A percentile compares a stretch with the other conserved stretches of the same genome.
phyloP scores from a whole-genome alignment of 208 protist genomes.

The Ichthyophonus hoferi region DNA sequence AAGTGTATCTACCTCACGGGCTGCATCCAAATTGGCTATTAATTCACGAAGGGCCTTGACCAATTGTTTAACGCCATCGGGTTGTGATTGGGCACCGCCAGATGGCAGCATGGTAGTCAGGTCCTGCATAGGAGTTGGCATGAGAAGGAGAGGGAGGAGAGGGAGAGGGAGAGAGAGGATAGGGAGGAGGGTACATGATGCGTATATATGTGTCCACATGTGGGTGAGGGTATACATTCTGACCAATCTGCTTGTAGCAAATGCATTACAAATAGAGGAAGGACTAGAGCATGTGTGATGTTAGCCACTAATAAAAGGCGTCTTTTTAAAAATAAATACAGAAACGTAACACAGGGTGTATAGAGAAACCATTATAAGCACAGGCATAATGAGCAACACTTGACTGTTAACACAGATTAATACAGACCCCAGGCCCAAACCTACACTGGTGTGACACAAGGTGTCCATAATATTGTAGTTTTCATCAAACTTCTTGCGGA shows the following conservation, averaged over 20 bases:
- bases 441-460: neutral
- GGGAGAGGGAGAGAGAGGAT: neutral
- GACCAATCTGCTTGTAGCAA: too few species aligned
- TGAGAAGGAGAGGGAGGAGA: neutral
- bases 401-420: too few species aligned
- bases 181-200: neutral
- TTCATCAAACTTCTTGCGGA: neutral
- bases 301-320: too few species aligned
- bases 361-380: too few species aligned
- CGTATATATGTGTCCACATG: too few species aligned
- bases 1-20: neutral
- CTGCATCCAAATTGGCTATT: neutral
- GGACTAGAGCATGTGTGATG: too few species aligned
- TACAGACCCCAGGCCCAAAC: too few species aligned
- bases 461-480: constrained; percentile 13
- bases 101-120: neutral
- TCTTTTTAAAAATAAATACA: too few species aligned
- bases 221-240: too few species aligned
- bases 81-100: neutral
- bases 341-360: too few species aligned
- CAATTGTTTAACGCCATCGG: neutral
- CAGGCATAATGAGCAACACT: too few species aligned
- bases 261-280: too few species aligned
- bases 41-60: neutral
- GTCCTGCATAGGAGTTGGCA: neutral